Evolutionary conservation across 2,329 filamentous ascomycete species (phyloP), one percentile per base, ranked within the genome.

Genomic region (Pseudopithomyces maydicus): DNA sequence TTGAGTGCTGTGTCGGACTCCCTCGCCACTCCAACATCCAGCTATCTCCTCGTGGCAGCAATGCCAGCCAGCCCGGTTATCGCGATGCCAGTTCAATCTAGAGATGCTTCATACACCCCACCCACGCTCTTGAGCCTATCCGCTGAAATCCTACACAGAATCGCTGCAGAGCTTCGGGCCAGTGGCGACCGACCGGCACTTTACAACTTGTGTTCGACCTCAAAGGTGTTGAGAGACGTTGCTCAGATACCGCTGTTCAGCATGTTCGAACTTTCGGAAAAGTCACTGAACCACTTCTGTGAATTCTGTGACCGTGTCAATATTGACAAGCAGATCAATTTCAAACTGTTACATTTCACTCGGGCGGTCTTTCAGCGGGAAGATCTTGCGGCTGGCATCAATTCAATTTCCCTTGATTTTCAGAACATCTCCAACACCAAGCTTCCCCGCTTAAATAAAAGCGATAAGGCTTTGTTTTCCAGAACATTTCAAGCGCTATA

Each of bases 161-260:
- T 41, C 17, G 19, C 45, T 10, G 29, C 43, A 15, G 41, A 39
- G 7, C 20, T 52, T n/a, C n/a, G 26, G 15, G 2, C 15, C 14
- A 22, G n/a, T 12, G 43, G 47, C 2, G 47, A 46, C 22, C 20
- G 17, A 1, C 14, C 33, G 19, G 23, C 41, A 17, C 46, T 52
- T 11, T 35, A 41, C 42, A 52, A 47, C 33, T 22, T 52, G 5
- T 55, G 32, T 20, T 17, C 46, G 22, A 47, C 29, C 32, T 55
- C 33, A 5, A 33, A 15, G 12, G 19, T 29, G 2, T 41, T 47
- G 39, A 42, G 47, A 22, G 19, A 51, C 23, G 19, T 52, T 7
- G 54, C 47, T 2, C 47, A 56, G 44, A 33, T 33, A 1, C 19
- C 36, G 1, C 32, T 52, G 10, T 56, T 51, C 47, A 46, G 14